Evolutionary conservation across 2,329 filamentous ascomycete species (phyloP).

Genomic region (Claviceps maximensis): DNA sequence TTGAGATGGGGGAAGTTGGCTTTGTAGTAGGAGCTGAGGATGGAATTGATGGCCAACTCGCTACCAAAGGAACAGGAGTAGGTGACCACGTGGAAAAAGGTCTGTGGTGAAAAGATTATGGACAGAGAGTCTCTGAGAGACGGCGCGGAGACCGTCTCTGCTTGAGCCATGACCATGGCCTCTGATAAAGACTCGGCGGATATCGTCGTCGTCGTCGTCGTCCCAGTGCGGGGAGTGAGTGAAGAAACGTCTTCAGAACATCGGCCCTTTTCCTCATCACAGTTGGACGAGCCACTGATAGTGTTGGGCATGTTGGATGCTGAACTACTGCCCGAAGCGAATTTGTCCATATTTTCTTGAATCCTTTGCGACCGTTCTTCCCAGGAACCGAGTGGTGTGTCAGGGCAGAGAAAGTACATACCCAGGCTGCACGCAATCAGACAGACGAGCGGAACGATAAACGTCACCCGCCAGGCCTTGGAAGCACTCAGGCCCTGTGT

Average conservation of each 20-base stretch:
- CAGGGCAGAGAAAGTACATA: slow-evolving; percentile 62
- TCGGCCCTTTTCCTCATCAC: slow-evolving; percentile 18
- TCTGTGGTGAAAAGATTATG: slow-evolving; percentile 40
- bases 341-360: slow-evolving; percentile 36
- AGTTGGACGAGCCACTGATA: slow-evolving; percentile 26
- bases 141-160: slow-evolving; percentile 42
- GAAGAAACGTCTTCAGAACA: neutral
- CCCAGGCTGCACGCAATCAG: slow-evolving; percentile 52
- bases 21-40: slow-evolving; percentile 45
- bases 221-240: slow-evolving; percentile 22
- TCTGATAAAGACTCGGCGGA: slow-evolving; percentile 34
- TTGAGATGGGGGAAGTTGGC: slow-evolving; percentile 44
- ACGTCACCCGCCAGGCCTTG: slow-evolving; percentile 72
- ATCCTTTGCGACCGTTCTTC: slow-evolving; percentile 51
- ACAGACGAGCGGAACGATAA: slow-evolving; percentile 70
- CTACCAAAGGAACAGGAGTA: slow-evolving; percentile 52
- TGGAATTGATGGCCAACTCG: slow-evolving; percentile 48
- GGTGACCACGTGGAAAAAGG: slow-evolving; percentile 39
- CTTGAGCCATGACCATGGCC: slow-evolving; percentile 40
- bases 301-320: slow-evolving; percentile 39
- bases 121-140: slow-evolving; percentile 32
- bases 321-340: slow-evolving; percentile 25
- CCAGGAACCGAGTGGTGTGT: slow-evolving; percentile 77
- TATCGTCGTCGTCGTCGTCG: slow-evolving; percentile 16
- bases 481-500: slow-evolving; percentile 46